These are phyloP conservation scores for Dothidotthia symphoricarpi DNA, from an alignment of 2,329 filamentous ascomycete genomes.

Conservation along the genomic window DNA sequence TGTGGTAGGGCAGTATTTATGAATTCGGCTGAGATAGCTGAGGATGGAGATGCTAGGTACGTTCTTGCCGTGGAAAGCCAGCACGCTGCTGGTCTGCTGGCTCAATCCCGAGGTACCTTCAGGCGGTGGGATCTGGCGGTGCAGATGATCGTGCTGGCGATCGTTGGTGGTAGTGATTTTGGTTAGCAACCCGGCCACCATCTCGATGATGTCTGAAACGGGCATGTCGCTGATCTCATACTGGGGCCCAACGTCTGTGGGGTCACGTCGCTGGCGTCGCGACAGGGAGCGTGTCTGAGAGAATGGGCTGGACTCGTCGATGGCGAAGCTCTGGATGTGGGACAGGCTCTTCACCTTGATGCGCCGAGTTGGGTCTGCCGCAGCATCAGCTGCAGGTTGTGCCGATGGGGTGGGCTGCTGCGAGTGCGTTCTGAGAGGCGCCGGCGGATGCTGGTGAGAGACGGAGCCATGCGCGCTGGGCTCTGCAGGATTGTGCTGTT, in stretches of 20 bases:
- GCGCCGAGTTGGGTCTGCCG: constrained; percentile 51
- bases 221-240: constrained; percentile 99
- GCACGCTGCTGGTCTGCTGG: constrained; percentile 68
- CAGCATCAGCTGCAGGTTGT: constrained; percentile 28
- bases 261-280: constrained; percentile 45
- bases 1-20: constrained; percentile 98
- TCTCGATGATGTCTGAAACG: constrained; percentile 94
- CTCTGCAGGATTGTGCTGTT: constrained; percentile 22
- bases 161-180: constrained; percentile 99
- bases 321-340: constrained; percentile 86
- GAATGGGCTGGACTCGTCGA: constrained; percentile 66
- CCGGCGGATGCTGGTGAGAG: constrained; percentile 19
- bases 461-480: constrained; percentile 15
- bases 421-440: constrained; percentile 37
- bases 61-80: constrained; percentile 98
- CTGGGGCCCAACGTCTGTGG: constrained; percentile 56
- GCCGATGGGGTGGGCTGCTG: constrained; percentile 34
- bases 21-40: constrained; percentile 92
- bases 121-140: constrained; percentile 66
- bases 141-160: constrained; percentile 84
- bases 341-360: constrained; percentile 85
- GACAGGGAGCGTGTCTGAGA: constrained; percentile 48
- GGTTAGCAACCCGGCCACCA: constrained; percentile 93
- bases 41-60: constrained; percentile 95
- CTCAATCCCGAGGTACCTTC: constrained; percentile 60